A percentile compares a stretch with the other conserved stretches of the same genome.
Conservation (phyloP, 148 eudicot genomes). For the Gaultheria prostrata region DNA sequence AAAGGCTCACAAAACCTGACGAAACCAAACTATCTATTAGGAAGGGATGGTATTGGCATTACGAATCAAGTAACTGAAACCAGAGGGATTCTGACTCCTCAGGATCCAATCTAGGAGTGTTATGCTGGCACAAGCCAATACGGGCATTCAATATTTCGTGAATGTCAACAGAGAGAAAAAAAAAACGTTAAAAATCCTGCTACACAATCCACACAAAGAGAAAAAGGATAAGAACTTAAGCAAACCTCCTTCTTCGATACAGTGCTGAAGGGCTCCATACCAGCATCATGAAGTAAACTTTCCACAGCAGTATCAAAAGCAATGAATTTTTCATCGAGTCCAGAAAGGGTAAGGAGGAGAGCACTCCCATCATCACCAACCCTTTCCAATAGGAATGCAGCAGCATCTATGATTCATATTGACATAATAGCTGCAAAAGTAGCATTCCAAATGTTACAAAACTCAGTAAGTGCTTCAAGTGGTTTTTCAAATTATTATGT, state of each 20-base stretch:
- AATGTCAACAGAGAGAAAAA: constrained; percentile 37
- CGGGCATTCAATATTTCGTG: constrained; percentile 58
- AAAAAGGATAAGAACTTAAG: constrained; percentile 13
- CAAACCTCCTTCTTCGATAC: constrained; percentile 64
- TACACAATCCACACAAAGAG: background rate
- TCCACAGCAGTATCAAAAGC: constrained; percentile 64
- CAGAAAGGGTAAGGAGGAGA: constrained; percentile 67
- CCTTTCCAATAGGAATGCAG: constrained; percentile 86
- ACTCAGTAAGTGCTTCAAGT: background rate
- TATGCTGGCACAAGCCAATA: constrained; percentile 85
- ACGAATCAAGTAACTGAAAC: constrained; percentile 94
- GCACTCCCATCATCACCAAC: constrained; percentile 96
- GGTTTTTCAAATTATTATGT: background rate
- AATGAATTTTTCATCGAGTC: constrained; percentile 56
- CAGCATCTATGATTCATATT: constrained; percentile 83
- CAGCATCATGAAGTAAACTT: constrained; percentile 33
- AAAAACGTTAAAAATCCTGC: background rate
- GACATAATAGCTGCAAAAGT: constrained; percentile 72
- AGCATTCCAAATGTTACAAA: background rate
- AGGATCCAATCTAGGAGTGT: constrained; percentile 74
- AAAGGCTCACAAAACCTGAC: constrained; percentile 85
- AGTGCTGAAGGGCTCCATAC: constrained; percentile 37
- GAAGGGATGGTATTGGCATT: constrained; percentile 28
- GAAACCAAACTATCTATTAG: constrained; percentile 21
- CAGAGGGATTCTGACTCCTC: constrained; percentile 88